Evolutionary conservation across 108 stramenopile genomes (phyloP).

Genomic region (Skeletonema tropicum): DNA sequence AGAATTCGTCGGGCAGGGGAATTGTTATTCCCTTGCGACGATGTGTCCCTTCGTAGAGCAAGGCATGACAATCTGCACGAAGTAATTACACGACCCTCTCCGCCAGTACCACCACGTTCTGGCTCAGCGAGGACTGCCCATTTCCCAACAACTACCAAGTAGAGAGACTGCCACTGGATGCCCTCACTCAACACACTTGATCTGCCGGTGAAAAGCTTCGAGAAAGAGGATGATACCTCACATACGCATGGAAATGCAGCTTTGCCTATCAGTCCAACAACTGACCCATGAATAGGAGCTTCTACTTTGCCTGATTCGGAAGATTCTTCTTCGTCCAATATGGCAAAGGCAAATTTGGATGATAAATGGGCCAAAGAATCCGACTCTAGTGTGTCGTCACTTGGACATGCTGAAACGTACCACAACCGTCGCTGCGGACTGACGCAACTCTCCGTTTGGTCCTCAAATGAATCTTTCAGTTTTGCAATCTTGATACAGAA

Average conservation of each 20-base stretch:
- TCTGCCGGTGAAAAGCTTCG: constrained; percentile 59
- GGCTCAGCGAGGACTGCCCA: constrained; percentile 80
- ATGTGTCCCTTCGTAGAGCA: constrained; percentile 53
- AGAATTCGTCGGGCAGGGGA: constrained; percentile 78
- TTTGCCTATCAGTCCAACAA: constrained; percentile 64
- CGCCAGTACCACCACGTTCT: constrained; percentile 53
- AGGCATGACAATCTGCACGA: constrained; percentile 60
- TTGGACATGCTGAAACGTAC: constrained; percentile 9
- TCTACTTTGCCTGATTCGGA: constrained; percentile 18
- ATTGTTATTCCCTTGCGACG: constrained; percentile 39
- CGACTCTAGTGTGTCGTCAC: background rate
- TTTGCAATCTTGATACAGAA: constrained; percentile 39
- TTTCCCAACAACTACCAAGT: constrained; percentile 68
- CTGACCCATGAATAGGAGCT: constrained; percentile 46
- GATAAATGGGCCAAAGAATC: constrained; percentile 38
- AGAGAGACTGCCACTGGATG: constrained; percentile 88
- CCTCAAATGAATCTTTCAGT: constrained; percentile 11
- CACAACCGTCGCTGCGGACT: constrained; percentile 11
- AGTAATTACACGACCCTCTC: constrained; percentile 74
- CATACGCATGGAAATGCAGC: constrained; percentile 86
- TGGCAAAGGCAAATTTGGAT: constrained; percentile 44
- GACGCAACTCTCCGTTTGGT: constrained; percentile 7
- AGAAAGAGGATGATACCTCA: constrained; percentile 65
- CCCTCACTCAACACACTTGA: constrained; percentile 83
- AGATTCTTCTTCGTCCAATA: constrained; percentile 38